Evolutionary conservation across 306 rosid species (phyloP).

Genomic region (Gillenia trifoliata): DNA sequence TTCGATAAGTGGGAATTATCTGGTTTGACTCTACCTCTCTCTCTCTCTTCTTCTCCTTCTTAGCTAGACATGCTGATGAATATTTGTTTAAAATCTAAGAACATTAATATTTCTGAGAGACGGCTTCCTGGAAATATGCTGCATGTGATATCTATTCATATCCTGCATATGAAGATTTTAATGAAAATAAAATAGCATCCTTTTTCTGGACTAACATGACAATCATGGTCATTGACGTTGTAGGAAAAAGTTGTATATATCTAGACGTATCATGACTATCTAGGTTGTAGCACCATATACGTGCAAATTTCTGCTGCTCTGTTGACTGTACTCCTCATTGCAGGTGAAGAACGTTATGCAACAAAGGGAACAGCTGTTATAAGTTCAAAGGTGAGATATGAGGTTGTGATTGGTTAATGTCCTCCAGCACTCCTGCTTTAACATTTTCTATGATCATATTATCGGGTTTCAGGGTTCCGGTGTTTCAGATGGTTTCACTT

Average conservation of each 20-base stretch:
- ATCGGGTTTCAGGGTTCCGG: constrained; percentile 45
- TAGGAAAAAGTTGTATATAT: not conserved
- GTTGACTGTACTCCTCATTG: not conserved
- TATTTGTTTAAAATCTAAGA: not conserved
- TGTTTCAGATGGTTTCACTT: constrained; percentile 34
- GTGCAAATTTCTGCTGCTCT: not conserved
- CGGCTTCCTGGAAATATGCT: not conserved
- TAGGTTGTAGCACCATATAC: not conserved
- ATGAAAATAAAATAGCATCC: not conserved
- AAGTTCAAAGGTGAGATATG: constrained; percentile 33
- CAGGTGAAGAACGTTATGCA: constrained; percentile 33
- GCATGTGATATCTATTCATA: not conserved
- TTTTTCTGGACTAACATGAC: not conserved
- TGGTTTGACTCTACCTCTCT: constrained; percentile 35
- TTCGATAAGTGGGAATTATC: constrained; percentile 65
- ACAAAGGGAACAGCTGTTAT: constrained; percentile 25
- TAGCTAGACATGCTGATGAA: too few species aligned
- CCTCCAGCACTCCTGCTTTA: not conserved
- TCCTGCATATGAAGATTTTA: not conserved
- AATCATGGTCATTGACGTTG: not conserved
- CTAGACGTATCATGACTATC: not conserved
- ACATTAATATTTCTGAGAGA: not conserved
- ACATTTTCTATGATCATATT: constrained; percentile 12
- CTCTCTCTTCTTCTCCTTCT: not conserved
- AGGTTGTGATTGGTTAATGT: not conserved